Evolutionary conservation across 768 basidiomycete species (phyloP).

Genomic region (Leccinum uliginosum): DNA sequence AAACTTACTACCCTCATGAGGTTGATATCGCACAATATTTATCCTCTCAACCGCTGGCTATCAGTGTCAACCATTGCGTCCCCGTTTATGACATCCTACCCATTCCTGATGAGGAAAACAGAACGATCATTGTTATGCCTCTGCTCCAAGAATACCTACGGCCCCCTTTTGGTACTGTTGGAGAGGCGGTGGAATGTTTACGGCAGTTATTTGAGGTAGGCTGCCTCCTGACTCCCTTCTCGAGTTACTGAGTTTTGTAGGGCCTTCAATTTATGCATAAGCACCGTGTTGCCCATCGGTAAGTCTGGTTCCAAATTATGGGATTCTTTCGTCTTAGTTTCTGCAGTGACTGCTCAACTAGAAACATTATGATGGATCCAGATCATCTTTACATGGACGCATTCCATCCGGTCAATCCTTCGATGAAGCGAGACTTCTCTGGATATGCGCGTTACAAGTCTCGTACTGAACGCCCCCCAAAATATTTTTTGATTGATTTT

Average conservation of each 20-base stretch:
- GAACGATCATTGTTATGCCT: slow-evolving; percentile 32
- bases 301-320: background rate
- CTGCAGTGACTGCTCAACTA: background rate
- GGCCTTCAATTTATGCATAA: background rate
- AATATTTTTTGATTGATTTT: background rate
- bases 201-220: background rate
- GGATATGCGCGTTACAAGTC: background rate
- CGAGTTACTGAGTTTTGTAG: background rate
- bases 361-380: background rate
- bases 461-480: background rate
- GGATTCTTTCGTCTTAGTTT: background rate
- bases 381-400: background rate
- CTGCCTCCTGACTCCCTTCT: too few relatives aligned
- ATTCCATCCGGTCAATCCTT: background rate
- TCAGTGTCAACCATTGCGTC: slow-evolving; percentile 31
- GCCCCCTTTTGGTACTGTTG: background rate
- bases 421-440: background rate
- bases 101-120: slow-evolving; percentile 6
- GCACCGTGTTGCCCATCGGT: background rate
- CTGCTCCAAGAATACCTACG: slow-evolving; percentile 25
- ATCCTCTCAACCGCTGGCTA: background rate
- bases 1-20: slow-evolving; percentile 23
- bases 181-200: background rate
- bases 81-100: slow-evolving; percentile 25
- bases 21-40: slow-evolving; percentile 26